phyloP scores from a whole-genome alignment of 208 protist genomes.

The Trypanosoma congolense region DNA sequence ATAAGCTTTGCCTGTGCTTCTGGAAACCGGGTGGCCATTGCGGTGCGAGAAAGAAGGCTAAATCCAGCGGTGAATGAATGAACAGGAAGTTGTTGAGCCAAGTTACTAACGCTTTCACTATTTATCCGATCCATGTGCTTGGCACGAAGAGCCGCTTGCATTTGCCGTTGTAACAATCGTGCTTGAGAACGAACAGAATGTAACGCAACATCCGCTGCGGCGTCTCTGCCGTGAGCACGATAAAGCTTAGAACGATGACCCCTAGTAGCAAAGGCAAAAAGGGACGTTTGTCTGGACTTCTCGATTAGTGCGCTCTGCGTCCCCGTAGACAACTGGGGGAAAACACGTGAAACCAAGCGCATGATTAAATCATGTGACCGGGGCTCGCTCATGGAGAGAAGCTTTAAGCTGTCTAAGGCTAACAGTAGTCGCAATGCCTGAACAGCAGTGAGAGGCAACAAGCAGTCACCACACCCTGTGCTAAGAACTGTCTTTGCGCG shows the following conservation, averaged over 20 bases:
- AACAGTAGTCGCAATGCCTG: conserved; percentile 36
- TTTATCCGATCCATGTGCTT: conserved; percentile 32
- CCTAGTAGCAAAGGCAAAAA: conserved; percentile 70
- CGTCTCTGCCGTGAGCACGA: conserved; percentile 21
- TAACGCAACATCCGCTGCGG: conserved; percentile 37
- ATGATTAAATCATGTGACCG: conserved; percentile 24
- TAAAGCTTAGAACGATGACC: conserved; percentile 52
- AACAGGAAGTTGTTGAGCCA: conserved; percentile 24
- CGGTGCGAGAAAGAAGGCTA: conserved; percentile 28
- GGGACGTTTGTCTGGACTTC: conserved; percentile 49
- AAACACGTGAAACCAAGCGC: conserved; percentile 42
- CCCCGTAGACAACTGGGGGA: conserved; percentile 67
- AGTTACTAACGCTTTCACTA: conserved; percentile 19
- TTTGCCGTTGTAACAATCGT: conserved; percentile 68
- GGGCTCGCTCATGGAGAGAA: conserved; percentile 25
- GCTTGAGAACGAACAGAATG: conserved; percentile 54
- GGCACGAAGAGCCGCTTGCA: conserved; percentile 54
- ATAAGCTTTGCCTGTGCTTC: conserved; percentile 25
- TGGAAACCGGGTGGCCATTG: conserved; percentile 1
- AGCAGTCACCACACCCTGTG: conserved; percentile 3
- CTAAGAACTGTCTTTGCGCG: conserved; percentile 26
- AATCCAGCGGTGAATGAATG: conserved; percentile 39
- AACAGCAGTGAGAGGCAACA: conserved; percentile 8
- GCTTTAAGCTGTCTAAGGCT: conserved; percentile 40
- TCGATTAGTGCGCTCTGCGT: conserved; percentile 46